Evolutionary conservation across 352 stramenopile species (phyloP).

Genomic region (Phytophthora meadii): DNA sequence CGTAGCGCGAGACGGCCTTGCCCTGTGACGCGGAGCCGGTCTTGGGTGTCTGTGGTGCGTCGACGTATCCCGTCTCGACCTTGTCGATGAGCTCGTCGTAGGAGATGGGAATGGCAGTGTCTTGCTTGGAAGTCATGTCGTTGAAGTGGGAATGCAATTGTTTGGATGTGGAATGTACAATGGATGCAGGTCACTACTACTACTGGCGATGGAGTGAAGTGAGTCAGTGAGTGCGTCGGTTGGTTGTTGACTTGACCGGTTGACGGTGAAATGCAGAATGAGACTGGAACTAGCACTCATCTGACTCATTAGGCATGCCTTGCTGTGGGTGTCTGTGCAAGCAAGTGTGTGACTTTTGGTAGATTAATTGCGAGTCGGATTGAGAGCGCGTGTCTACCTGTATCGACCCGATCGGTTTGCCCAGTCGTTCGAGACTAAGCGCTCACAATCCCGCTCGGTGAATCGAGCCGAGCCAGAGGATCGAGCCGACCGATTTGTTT

Average conservation of each 20-base stretch:
- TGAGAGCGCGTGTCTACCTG: no score
- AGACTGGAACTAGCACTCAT: no score
- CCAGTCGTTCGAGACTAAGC: no score
- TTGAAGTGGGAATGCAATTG: background rate
- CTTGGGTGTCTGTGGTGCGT: background rate
- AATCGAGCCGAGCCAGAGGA: no score
- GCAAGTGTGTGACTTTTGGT: no score
- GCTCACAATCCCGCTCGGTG: no score
- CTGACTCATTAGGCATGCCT: no score
- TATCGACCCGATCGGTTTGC: no score
- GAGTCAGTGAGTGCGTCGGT: background rate
- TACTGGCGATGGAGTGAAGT: background rate
- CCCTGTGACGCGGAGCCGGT: background rate
- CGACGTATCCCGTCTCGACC: background rate
- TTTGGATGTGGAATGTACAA: background rate
- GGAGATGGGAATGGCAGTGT: background rate
- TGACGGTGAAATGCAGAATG: background rate
- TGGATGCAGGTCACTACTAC: background rate
- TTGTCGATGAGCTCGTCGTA: conserved; percentile 1
- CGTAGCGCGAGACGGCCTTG: background rate
- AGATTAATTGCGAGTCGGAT: no score
- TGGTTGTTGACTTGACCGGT: background rate
- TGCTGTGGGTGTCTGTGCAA: no score
- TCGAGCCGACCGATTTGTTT: no score
- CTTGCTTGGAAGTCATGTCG: background rate